Base-by-base conservation (phyloP, 2,329 filamentous ascomycete species). In the Xylariales sp. region DNA sequence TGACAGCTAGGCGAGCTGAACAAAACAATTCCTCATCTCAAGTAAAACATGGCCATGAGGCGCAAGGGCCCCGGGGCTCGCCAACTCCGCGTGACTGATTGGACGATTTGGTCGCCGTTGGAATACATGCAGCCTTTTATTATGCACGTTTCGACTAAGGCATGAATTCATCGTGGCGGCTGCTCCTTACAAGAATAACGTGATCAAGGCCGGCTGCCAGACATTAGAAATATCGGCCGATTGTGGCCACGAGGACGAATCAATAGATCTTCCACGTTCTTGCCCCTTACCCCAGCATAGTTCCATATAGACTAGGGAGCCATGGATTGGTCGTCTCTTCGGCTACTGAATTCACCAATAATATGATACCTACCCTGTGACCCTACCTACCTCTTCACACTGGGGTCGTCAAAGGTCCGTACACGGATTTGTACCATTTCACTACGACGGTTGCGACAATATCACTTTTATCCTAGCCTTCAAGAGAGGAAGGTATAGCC, bases 1-100 rank as follows among this genome's bases (percentile, higher is more conserved):
- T 53, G 58, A 62, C 39, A 32, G 48, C 36, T 46, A 14, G n/a
- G n/a, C 23, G 50, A 68, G 61, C 60, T 60, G 55, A 63, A 56
- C 41, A 48, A 46, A 45, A 23, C 39, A 56, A n/a, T 41, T 18
- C 23, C 36, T 28, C 53, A 41, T 39, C 36, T 52, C 12, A 16
- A 52, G 18, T 3, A 61, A 57, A 18, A 10, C 41, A 41, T 45
- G 16, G 55, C 50, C 3, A n/a, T 18, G 50, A 55, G 56, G 63
- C 56, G 23, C 49, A 61, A 61, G 32, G 36, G 49, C 16, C 16
- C 49, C 36, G 18, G 43, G 18, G 43, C 34, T 18, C 34, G 39
- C 36, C 54, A 12, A 18, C 54, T 16, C n/a, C 8, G 54, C 18
- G 8, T 28, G 46, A 18, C 30, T 28, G 14, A 54, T 63, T 52